Evolutionary conservation across 768 basidiomycete species (phyloP).

Genomic region (Boletus sp.): DNA sequence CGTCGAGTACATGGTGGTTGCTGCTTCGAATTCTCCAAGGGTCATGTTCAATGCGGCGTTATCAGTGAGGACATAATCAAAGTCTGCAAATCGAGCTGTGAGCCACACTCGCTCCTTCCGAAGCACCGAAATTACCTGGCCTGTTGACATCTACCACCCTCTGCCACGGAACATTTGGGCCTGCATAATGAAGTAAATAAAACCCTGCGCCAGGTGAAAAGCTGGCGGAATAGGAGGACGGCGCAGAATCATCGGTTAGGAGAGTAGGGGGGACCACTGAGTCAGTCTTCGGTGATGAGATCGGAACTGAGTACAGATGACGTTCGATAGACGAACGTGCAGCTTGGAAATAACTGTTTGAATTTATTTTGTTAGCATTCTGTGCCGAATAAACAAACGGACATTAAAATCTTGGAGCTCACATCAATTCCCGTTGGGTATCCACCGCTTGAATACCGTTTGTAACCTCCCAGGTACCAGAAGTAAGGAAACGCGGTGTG

Average conservation of each 20-base stretch:
- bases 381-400: conserved; percentile 21
- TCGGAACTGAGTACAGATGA: conserved; percentile 73
- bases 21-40: conserved; percentile 64
- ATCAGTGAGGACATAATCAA: conserved; percentile 63
- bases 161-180: conserved; percentile 87
- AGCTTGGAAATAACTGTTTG: conserved; percentile 80
- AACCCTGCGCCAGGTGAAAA: conserved; percentile 89
- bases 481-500: conserved; percentile 79
- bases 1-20: conserved; percentile 66
- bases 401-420: conserved; percentile 37
- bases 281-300: conserved; percentile 51
- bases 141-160: conserved; percentile 60
- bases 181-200: conserved; percentile 75
- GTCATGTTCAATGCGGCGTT: conserved; percentile 66
- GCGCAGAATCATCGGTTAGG: conserved; percentile 49
- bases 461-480: conserved; percentile 88
- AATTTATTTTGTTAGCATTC: conserved; percentile 20
- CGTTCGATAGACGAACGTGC: conserved; percentile 82
- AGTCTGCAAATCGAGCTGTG: conserved; percentile 38
- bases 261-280: conserved; percentile 37
- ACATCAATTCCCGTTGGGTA: conserved; percentile 65
- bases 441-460: conserved; percentile 73
- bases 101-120: background rate
- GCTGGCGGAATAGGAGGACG: conserved; percentile 58
- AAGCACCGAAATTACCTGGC: conserved; percentile 34